Evolutionary conservation across 225 moss, liverwort and hornwort genomes (phyloP).

Genomic region (Ulota crispa): DNA sequence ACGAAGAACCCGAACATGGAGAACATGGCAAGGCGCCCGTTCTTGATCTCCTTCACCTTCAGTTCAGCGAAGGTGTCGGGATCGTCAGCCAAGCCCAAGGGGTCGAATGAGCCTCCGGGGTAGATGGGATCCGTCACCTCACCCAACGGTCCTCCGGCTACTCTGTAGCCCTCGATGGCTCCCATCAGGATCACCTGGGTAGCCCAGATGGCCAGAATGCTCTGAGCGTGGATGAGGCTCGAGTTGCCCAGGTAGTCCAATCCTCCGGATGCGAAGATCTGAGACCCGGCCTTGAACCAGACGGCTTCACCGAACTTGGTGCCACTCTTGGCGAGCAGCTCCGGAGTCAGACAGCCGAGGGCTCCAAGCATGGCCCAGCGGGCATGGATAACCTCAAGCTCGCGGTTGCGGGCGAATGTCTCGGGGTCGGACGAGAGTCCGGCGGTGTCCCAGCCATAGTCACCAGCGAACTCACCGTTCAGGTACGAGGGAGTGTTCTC

Average conservation of each 20-base stretch:
- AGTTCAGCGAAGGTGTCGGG: conserved; percentile 3
- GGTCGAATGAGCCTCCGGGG: conserved; percentile 34
- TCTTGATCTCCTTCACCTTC: conserved; percentile 18
- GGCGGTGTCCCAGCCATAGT: neutral
- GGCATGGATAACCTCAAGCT: neutral
- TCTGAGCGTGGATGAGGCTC: neutral
- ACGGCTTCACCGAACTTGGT: neutral
- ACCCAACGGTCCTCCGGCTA: conserved; percentile 28
- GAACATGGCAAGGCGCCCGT: conserved; percentile 5
- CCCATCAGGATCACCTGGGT: neutral
- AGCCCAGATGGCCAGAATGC: conserved; percentile 8
- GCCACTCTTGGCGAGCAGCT: neutral
- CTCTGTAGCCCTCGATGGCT: conserved; percentile 1
- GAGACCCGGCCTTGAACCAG: neutral
- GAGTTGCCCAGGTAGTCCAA: neutral
- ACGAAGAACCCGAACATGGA: conserved; percentile 8
- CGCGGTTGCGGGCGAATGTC: neutral
- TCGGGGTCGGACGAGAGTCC: neutral
- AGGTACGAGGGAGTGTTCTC: neutral
- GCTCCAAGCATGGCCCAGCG: neutral
- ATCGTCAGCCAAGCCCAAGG: conserved; percentile 4
- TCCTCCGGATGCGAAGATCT: neutral
- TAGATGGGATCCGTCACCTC: conserved; percentile 28
- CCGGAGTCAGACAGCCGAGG: neutral
- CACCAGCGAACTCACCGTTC: neutral